Base-by-base conservation (phyloP, 352 stramenopile species). In the Globisporangium barbulae region DNA sequence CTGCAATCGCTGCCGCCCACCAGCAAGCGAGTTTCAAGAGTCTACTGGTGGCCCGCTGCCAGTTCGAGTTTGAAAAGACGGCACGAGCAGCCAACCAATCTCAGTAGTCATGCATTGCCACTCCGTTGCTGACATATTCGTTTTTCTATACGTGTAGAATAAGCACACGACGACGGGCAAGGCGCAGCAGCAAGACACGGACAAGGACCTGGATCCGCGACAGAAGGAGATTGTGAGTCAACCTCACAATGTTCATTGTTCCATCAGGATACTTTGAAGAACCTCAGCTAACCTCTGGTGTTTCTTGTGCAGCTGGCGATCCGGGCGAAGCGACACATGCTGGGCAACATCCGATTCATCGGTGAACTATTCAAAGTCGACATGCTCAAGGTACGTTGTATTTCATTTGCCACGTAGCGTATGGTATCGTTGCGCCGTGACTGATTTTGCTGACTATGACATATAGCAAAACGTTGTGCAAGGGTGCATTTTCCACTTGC, bases 341-440 rank as follows among this genome's bases (percentile, higher is more conserved):
- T 96, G 17, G 88, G 88, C 25, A 96, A 94, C 70, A 94, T 94
- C 52, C 88, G 88, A 35, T 96, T 96, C 56, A 89, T 96, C 37
- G 88, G 85, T 35, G 88, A 96, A 53, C 53, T 96, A 37, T 96
- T 91, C 73, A 96, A 96, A 66, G 78, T 89, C 41, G 88, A 93
- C 62, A 64, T 96, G 60, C 75, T 96, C 45, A 89, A 93, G 57
- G 83, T 92, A 73, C 59, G 12, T n/a, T 58, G 0, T 47, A 49
- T 63, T 48, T 31, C 31, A 15, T 35, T 55, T 37, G 7, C 19
- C 52, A 3, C 25, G 25, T 28, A 19, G 37, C 19, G 31, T 56
- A 17, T 21, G 2, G 30, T 44, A 21, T 25, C 8, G 44, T 4
- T 31, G 10, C 15, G 4, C 17, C 8, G 15, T 25, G 13, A 21